phyloP scores from a whole-genome alignment of 257 asterid species.

The Penstemon newberryi region DNA sequence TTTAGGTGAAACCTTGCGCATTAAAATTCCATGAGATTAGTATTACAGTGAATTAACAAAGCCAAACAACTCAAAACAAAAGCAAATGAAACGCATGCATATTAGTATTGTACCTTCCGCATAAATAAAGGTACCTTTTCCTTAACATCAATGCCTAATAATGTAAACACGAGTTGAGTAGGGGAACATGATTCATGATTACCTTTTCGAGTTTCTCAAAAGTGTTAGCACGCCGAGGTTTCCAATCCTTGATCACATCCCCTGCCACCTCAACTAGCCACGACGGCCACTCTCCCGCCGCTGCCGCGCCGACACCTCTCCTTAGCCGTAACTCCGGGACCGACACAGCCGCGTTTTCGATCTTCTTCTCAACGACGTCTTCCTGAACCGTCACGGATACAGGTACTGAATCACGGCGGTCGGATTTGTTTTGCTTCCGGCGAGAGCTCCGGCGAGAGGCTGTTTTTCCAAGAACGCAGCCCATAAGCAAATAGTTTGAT shows the following conservation, averaged over 20 bases:
- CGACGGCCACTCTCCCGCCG: conserved; percentile 69
- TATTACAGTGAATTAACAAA: neutral
- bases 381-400: conserved; percentile 16
- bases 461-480: conserved; percentile 55
- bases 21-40: conserved; percentile 4
- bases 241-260: conserved; percentile 73
- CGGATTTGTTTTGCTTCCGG: conserved; percentile 26
- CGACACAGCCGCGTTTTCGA: conserved; percentile 24
- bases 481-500: conserved; percentile 36
- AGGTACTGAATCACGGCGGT: conserved; percentile 23
- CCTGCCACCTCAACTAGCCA: conserved; percentile 87
- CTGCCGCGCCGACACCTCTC: conserved; percentile 29
- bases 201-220: conserved; percentile 90
- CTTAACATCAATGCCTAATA: neutral
- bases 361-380: conserved; percentile 32
- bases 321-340: conserved; percentile 40
- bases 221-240: conserved; percentile 83
- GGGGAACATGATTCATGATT: conserved; percentile 8
- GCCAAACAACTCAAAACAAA: conserved; percentile 5
- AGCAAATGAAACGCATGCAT: conserved; percentile 10
- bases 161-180: neutral
- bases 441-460: conserved; percentile 28
- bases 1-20: conserved; percentile 1
- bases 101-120: conserved; percentile 22
- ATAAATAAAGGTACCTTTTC: conserved; percentile 21